These are phyloP conservation scores for Mycena olivaceomarginata DNA, from an alignment of 768 basidiomycete species.

Conservation along the genomic window DNA sequence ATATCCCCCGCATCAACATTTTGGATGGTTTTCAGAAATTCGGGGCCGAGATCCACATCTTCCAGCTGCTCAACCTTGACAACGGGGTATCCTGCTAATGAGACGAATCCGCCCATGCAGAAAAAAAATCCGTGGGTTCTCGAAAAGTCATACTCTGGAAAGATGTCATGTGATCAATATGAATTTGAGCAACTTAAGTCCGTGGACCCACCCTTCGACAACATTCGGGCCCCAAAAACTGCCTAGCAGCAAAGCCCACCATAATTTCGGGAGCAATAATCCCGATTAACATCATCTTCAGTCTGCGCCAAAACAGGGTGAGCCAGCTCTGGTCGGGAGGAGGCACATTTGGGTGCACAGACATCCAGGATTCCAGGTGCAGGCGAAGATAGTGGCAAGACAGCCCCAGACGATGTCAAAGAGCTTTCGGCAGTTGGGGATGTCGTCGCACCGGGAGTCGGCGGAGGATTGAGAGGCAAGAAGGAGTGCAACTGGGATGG, in stretches of 20 bases:
- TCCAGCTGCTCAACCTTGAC: too few relatives aligned
- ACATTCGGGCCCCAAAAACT: constrained; percentile 36
- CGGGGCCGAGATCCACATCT: too few relatives aligned
- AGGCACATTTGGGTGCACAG: constrained; percentile 50
- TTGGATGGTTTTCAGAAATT: too few relatives aligned
- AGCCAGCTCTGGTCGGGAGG: constrained; percentile 23
- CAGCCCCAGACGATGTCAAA: constrained; percentile 34
- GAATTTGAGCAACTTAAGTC: too few relatives aligned
- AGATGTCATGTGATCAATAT: too few relatives aligned
- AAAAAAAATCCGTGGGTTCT: too few relatives aligned
- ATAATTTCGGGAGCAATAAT: too few relatives aligned
- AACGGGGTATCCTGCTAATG: too few relatives aligned
- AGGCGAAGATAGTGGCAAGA: constrained; percentile 42
- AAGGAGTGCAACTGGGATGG: background rate
- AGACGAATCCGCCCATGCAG: too few relatives aligned
- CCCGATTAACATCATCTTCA: too few relatives aligned
- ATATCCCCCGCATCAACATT: too few relatives aligned
- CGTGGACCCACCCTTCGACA: constrained; percentile 3
- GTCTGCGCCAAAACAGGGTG: background rate
- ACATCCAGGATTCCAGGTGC: constrained; percentile 49
- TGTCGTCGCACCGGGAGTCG: constrained; percentile 14
- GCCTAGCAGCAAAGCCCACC: constrained; percentile 33
- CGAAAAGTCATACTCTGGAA: too few relatives aligned
- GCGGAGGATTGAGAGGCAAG: background rate
- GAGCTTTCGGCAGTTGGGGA: constrained; percentile 25